These are phyloP conservation scores for Artemisia tridentata DNA, from an alignment of 129 eudicot species.

Conservation along the genomic window DNA sequence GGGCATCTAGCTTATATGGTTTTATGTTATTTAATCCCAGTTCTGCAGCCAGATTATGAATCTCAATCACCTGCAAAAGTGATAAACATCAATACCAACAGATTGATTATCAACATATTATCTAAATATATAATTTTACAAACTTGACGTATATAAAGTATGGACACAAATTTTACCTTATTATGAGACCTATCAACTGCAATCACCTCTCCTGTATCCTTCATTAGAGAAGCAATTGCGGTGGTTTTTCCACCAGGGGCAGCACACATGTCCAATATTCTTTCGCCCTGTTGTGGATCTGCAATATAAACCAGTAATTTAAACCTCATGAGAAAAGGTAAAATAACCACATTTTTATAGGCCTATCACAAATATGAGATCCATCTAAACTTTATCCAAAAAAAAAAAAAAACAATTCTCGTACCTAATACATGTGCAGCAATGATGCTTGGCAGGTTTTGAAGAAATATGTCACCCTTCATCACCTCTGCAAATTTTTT, in stretches of 20 bases:
- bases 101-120: too few relatives aligned
- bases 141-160: too few relatives aligned
- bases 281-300: slow-evolving; percentile 97
- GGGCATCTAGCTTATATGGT: slow-evolving; percentile 84
- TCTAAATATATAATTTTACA: too few relatives aligned
- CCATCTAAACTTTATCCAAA: not conserved
- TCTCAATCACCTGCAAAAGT: slow-evolving; percentile 58
- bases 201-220: slow-evolving; percentile 82
- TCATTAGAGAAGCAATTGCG: slow-evolving; percentile 93
- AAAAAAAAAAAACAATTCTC: not conserved
- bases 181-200: slow-evolving; percentile 97
- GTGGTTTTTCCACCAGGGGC: slow-evolving; percentile 99
- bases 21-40: slow-evolving; percentile 73
- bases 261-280: slow-evolving; percentile 94
- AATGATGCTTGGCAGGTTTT: slow-evolving; percentile 91
- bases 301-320: slow-evolving; percentile 17
- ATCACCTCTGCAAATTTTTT: slow-evolving; percentile 58
- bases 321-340: not conserved
- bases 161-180: slow-evolving; percentile 58
- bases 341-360: not conserved
- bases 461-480: slow-evolving; percentile 96
- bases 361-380: not conserved
- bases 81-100: not conserved
- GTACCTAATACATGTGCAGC: slow-evolving; percentile 84
- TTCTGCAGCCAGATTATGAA: slow-evolving; percentile 75